A percentile compares a stretch with the other conserved stretches of the same genome.
Conservation (phyloP, 495 filamentous ascomycete species). For the Penicillium paradoxum region DNA sequence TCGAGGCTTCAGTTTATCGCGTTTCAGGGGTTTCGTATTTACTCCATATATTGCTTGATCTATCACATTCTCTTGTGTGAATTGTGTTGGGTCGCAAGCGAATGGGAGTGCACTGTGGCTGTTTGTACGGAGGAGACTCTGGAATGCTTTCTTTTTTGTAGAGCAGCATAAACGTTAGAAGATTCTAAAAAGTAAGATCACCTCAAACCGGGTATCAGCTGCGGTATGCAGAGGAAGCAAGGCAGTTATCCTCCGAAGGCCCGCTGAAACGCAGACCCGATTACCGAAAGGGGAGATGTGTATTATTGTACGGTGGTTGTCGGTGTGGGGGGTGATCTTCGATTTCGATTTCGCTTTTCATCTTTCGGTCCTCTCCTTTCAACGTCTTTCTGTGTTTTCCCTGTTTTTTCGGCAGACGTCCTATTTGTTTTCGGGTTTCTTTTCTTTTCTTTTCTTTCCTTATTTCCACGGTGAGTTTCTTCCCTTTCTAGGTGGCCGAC, state of each 20-base stretch:
- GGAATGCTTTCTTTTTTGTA: no score
- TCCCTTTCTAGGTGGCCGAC: constrained; percentile 15
- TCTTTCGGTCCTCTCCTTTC: constrained; percentile 9
- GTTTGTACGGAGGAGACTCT: no score
- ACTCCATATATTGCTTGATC: no score
- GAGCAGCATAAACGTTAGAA: not conserved
- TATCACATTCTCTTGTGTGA: not conserved
- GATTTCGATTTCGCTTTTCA: constrained; percentile 5
- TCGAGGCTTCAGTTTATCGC: constrained; percentile 3
- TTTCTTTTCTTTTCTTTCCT: not conserved
- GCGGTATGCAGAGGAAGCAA: constrained; percentile 5
- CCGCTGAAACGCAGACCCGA: constrained; percentile 6
- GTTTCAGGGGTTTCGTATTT: constrained; percentile 25
- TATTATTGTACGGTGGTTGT: constrained; percentile 1
- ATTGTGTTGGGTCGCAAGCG: not conserved
- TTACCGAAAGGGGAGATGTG: not conserved
- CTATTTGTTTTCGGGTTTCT: not conserved
- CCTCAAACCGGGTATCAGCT: not conserved
- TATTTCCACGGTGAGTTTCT: constrained; percentile 11
- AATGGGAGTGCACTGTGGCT: not conserved
- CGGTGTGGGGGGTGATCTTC: constrained; percentile 9
- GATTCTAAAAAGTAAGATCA: not conserved
- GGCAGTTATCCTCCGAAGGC: constrained; percentile 3
- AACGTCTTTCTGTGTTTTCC: constrained; percentile 5
- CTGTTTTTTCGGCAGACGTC: no score